Evolutionary conservation across 805 yeast genomes (phyloP).

Genomic region (Lipomyces yamadae): DNA sequence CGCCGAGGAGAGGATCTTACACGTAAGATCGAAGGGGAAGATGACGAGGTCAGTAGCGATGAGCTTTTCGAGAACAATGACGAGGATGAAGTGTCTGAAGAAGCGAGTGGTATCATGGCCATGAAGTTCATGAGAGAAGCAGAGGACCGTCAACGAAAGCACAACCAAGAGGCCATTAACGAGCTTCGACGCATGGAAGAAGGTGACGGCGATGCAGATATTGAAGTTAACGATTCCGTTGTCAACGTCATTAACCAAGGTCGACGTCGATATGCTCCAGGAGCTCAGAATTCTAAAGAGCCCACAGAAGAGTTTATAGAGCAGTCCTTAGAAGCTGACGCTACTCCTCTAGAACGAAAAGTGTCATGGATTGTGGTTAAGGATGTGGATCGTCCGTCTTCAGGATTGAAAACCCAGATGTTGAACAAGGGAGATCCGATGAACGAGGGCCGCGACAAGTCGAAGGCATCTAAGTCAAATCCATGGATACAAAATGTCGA

Average conservation of each 20-base stretch:
- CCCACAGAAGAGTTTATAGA: conserved; percentile 33
- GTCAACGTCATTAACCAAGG: conserved; percentile 65
- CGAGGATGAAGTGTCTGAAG: conserved; percentile 47
- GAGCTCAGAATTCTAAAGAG: conserved; percentile 50
- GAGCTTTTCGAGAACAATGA: conserved; percentile 54
- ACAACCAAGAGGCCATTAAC: conserved; percentile 60
- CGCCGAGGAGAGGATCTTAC: conserved; percentile 81
- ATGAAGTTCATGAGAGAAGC: conserved; percentile 98
- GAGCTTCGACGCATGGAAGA: conserved; percentile 56
- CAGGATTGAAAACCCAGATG: conserved; percentile 11
- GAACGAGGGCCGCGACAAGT: conserved; percentile 21
- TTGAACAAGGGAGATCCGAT: conserved; percentile 4
- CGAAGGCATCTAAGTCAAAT: conserved; percentile 38
- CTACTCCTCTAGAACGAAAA: conserved; percentile 18
- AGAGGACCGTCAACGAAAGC: conserved; percentile 66
- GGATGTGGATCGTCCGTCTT: background rate
- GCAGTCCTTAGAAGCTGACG: conserved; percentile 32
- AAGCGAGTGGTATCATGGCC: conserved; percentile 75
- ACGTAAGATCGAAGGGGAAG: conserved; percentile 67
- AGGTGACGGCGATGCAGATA: conserved; percentile 53
- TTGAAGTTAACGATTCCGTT: conserved; percentile 51
- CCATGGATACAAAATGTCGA: conserved; percentile 46
- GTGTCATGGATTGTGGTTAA: conserved; percentile 14
- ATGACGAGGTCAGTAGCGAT: conserved; percentile 53
- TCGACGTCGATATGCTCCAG: conserved; percentile 78